Conservation (phyloP, 2,329 filamentous ascomycete genomes). For the Thielaviopsis punctulata region DNA sequence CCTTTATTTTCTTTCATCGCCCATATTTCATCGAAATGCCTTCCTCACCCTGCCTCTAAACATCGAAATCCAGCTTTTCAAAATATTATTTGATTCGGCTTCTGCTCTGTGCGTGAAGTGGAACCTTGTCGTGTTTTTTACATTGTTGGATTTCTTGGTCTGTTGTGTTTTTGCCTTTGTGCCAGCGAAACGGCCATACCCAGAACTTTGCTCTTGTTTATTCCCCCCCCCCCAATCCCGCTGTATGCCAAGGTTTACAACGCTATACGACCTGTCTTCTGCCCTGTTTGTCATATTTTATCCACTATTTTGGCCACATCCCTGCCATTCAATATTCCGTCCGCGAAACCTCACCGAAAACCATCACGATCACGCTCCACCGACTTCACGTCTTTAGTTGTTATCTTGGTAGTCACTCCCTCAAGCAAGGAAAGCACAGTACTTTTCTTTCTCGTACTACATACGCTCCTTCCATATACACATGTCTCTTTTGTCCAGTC, state of each 20-base stretch:
- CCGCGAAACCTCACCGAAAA: not conserved
- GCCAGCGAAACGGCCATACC: not conserved
- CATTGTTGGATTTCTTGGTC: not conserved
- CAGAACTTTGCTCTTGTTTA: not conserved
- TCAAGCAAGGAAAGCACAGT: not conserved
- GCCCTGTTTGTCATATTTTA: not conserved
- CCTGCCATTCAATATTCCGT: not conserved
- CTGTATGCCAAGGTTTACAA: not conserved
- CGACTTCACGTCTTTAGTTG: not conserved
- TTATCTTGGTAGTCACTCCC: not conserved
- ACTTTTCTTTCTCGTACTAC: not conserved
- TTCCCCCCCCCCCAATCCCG: not conserved
- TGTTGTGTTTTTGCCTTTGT: not conserved
- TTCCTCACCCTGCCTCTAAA: not conserved
- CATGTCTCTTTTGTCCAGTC: not conserved
- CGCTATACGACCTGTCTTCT: not conserved
- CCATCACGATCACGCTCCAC: not conserved
- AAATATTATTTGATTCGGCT: not conserved
- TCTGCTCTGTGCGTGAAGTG: not conserved
- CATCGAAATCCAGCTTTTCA: not conserved
- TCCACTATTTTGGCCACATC: not conserved
- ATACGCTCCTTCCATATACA: not conserved
- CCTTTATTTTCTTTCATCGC: not conserved
- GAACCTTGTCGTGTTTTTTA: not conserved
- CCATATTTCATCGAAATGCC: not conserved